phyloP scores from a whole-genome alignment of 2,329 filamentous ascomycete genomes.

The Elsinoe perseae region DNA sequence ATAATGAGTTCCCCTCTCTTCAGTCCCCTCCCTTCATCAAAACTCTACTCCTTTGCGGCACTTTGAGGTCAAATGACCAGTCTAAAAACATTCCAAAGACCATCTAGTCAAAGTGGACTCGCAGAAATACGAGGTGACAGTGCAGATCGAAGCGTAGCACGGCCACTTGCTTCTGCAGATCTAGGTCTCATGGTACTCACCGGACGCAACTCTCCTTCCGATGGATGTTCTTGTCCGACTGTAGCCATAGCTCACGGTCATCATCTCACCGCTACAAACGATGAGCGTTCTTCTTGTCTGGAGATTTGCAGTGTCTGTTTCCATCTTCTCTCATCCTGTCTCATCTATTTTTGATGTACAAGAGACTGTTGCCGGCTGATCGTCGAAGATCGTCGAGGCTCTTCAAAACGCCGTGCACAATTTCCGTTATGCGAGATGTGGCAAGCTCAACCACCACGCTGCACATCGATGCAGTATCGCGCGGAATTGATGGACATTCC shows the following conservation, averaged over 20 bases:
- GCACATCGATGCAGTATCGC: background rate
- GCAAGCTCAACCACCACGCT: background rate
- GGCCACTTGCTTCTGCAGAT: background rate
- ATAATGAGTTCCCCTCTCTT: constrained; percentile 3
- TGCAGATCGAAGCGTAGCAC: background rate
- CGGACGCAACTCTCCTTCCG: background rate
- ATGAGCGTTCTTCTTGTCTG: background rate
- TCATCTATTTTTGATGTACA: constrained; percentile 9
- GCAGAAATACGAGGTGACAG: background rate
- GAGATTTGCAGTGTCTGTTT: constrained; percentile 8
- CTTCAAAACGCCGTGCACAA: background rate
- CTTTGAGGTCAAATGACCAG: constrained; percentile 14
- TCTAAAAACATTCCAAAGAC: background rate
- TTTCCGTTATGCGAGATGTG: background rate
- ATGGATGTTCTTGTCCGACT: background rate
- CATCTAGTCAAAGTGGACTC: background rate
- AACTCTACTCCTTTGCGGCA: background rate
- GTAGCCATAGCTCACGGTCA: background rate
- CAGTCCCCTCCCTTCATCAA: background rate
- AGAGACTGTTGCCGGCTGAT: background rate
- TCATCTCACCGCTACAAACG: constrained; percentile 2
- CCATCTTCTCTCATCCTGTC: background rate
- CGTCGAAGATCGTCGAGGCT: constrained; percentile 5
- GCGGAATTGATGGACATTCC: constrained; percentile 4
- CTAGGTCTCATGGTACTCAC: background rate